Conservation (phyloP, 1,139 yeast genomes). For the Geotrichum citri-aurantii region DNA sequence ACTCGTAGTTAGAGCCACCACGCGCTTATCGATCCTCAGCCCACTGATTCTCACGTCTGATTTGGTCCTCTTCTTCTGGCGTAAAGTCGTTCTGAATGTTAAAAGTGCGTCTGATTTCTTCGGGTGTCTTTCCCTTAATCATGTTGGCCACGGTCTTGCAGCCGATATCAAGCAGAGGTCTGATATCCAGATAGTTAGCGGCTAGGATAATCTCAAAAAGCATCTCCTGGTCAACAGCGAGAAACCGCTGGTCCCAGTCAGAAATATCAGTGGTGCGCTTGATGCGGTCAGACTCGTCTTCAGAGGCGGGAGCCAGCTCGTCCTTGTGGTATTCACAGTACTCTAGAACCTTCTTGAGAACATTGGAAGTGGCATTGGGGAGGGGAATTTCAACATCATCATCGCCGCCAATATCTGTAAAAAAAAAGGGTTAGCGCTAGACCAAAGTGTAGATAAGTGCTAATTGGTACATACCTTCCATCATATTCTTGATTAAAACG, state of each 20-base stretch:
- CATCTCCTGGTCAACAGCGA: slow-evolving; percentile 98
- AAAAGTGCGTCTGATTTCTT: slow-evolving; percentile 92
- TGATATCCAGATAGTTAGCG: slow-evolving; percentile 90
- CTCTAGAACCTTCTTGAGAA: slow-evolving; percentile 83
- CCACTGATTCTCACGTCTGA: slow-evolving; percentile 49
- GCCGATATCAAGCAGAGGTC: slow-evolving; percentile 89
- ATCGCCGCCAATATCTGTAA: slow-evolving; percentile 39
- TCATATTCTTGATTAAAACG: slow-evolving; percentile 80
- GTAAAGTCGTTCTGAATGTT: slow-evolving; percentile 95
- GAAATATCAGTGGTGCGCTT: slow-evolving; percentile 47
- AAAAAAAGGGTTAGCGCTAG: background rate
- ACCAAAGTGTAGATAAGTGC: background rate
- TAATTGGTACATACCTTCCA: slow-evolving; percentile 54
- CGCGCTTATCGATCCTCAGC: slow-evolving; percentile 17
- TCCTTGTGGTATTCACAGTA: slow-evolving; percentile 97
- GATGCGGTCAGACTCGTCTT: slow-evolving; percentile 29
- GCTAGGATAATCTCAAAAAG: slow-evolving; percentile 93
- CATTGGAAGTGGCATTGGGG: slow-evolving; percentile 63
- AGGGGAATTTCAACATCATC: slow-evolving; percentile 83
- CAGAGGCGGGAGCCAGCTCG: slow-evolving; percentile 46
- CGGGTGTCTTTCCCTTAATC: slow-evolving; percentile 95
- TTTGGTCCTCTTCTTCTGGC: slow-evolving; percentile 98
- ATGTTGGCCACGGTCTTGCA: slow-evolving; percentile 97
- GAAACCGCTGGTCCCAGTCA: slow-evolving; percentile 94
- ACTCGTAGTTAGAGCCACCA: background rate